Conservation (phyloP, 2,329 filamentous ascomycete species). For the Fusarium phyllophilum region DNA sequence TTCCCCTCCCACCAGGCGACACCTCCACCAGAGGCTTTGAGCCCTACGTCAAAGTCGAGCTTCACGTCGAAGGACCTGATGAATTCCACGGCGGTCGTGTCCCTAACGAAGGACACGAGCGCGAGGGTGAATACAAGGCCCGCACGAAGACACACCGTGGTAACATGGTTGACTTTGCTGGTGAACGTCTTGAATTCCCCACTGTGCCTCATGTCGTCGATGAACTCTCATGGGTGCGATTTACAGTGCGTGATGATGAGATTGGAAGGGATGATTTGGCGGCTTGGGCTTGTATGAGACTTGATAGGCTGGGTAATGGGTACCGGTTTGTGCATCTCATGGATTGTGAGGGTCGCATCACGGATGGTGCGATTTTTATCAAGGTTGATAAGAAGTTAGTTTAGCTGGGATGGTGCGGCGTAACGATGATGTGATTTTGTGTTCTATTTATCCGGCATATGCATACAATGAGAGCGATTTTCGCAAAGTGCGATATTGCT, state of each 20-base stretch:
- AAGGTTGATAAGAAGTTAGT: constrained; percentile 71
- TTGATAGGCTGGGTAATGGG: constrained; percentile 81
- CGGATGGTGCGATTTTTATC: constrained; percentile 77
- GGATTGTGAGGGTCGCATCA: constrained; percentile 73
- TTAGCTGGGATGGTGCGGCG: constrained; percentile 18
- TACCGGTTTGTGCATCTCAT: constrained; percentile 82
- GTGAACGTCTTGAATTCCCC: constrained; percentile 67
- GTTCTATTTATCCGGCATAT: background rate
- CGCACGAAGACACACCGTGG: constrained; percentile 68
- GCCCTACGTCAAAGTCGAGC: constrained; percentile 84
- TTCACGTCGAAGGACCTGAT: constrained; percentile 79
- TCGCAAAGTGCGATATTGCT: background rate
- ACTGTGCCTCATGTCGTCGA: constrained; percentile 68
- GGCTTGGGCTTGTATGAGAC: constrained; percentile 87
- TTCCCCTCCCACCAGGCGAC: constrained; percentile 71
- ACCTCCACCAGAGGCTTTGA: constrained; percentile 67
- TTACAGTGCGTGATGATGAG: constrained; percentile 90
- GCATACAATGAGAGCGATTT: background rate
- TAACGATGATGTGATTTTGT: background rate
- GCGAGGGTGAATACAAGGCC: constrained; percentile 63
- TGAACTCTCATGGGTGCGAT: constrained; percentile 77
- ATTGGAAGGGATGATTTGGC: constrained; percentile 81
- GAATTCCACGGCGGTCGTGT: constrained; percentile 52
- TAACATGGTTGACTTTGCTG: constrained; percentile 70
- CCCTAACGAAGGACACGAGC: constrained; percentile 53